Percentiles rank a stretch among this genome's conserved stretches.
These are phyloP conservation scores for Ocimum tenuiflorum DNA, from an alignment of 257 asterid species.

Conservation along the genomic window DNA sequence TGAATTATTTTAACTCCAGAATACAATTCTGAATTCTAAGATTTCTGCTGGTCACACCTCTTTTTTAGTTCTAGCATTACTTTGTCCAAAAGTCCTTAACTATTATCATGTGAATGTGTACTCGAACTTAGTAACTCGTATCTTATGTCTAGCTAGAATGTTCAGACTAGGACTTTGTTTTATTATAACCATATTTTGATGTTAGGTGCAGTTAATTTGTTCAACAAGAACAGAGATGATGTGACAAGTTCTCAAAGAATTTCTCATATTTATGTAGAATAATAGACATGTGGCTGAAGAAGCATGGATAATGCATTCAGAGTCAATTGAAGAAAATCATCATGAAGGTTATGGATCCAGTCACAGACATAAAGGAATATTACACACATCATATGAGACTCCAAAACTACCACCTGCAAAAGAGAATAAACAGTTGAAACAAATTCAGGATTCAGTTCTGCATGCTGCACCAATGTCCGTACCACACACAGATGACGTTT, in stretches of 20 bases:
- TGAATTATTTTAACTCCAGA: neutral
- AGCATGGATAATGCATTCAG: constrained; percentile 15
- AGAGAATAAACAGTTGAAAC: constrained; percentile 21
- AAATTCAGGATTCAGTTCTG: constrained; percentile 20
- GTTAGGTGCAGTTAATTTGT: neutral
- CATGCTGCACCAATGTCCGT: constrained; percentile 3
- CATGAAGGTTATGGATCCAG: neutral
- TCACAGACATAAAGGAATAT: neutral
- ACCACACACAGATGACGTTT: constrained; percentile 15
- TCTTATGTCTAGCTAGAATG: neutral
- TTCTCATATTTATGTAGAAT: constrained; percentile 26
- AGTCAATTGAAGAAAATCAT: constrained; percentile 13
- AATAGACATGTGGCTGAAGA: constrained; percentile 15
- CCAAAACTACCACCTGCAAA: constrained; percentile 19
- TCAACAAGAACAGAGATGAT: neutral
- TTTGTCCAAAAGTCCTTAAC: no score
- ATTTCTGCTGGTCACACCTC: neutral
- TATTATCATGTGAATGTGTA: no score
- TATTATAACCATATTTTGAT: neutral
- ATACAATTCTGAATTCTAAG: neutral
- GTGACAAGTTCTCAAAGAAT: constrained; percentile 5
- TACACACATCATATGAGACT: neutral
- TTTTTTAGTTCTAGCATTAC: neutral
- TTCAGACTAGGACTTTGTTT: neutral
- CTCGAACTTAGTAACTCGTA: no score